phyloP scores from a whole-genome alignment of 2,329 filamentous ascomycete genomes.

The Botrytis paeoniae region DNA sequence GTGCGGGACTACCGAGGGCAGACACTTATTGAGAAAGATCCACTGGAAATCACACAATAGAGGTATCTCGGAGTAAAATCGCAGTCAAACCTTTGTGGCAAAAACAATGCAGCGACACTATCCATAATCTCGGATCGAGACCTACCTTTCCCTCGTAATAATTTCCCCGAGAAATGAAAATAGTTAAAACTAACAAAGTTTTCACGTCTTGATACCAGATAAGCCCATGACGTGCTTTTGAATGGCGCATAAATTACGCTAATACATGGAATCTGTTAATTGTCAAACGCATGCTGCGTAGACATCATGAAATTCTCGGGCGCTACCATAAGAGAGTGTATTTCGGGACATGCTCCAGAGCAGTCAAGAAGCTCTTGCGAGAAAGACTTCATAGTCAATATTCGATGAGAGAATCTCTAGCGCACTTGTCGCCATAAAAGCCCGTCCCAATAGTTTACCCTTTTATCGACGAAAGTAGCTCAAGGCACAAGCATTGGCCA shows the following conservation, averaged over 20 bases:
- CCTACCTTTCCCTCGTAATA: neutral
- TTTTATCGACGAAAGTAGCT: neutral
- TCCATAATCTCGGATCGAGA: constrained; percentile 8
- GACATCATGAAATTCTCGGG: neutral
- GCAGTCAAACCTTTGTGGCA: neutral
- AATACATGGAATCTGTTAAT: neutral
- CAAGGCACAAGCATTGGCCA: neutral
- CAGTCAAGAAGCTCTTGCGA: neutral
- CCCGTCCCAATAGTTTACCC: neutral
- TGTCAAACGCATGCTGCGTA: neutral
- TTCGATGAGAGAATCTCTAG: constrained; percentile 10
- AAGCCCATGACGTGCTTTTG: neutral
- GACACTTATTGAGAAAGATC: neutral
- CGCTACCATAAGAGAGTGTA: neutral
- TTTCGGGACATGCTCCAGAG: neutral
- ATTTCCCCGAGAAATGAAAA: neutral
- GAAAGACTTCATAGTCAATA: neutral
- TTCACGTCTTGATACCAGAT: neutral
- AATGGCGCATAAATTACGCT: neutral
- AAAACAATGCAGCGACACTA: neutral
- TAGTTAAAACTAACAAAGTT: neutral
- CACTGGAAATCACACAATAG: constrained; percentile 17
- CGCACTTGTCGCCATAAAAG: constrained; percentile 16
- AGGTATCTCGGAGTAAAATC: neutral
- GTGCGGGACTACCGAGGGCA: neutral